Evolutionary conservation across 129 eudicot genomes (phyloP), one percentile per base, ranked within the genome.

Genomic region (Ambrosia trifida): DNA sequence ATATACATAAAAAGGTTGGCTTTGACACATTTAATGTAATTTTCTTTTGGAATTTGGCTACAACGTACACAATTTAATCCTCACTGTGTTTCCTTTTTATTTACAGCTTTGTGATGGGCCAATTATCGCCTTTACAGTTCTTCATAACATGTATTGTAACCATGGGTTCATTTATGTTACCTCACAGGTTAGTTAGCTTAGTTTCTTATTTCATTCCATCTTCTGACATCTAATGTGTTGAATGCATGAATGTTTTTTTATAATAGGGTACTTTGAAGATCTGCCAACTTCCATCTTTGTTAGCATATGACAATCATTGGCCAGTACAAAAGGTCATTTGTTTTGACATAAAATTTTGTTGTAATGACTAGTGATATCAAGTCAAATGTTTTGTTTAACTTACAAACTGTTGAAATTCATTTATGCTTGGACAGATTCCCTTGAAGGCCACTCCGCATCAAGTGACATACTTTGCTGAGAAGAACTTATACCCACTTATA

Each of bases 361-460:
- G 28, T 44, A 28, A 33, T 47, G 11, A 28, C 69, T 44, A 28
- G 33, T 47, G 11, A 28, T 73, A 40, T 76, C 38, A 56, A 33
- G 47, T 68, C 68, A 46, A 52, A 28, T 19, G 14, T 57, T 59
- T 64, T 28, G 10, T 17, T 63, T 31, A 28, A 57, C 13, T 10
- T 49, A 31, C 43, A 71, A 64, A 64, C 61, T 41, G 20, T 54
- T 18, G 16, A 44, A 8, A 19, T 13, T 61, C 10, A 36, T 67
- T 57, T 64, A 51, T 61, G 79, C 11, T 75, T 72, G 62, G 56
- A 65, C 84, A 94, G 99, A 86, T 94, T 69, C 90, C 96, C 9
- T 73, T 94, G 81, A 94, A 94, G 86, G 90, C 94, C 11, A 94
- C 99, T 76, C 99, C 99, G 2, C 99, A 94, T 84, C 99, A 94